Conservation (phyloP, 306 rosid genomes). For the Trifolium repens region DNA sequence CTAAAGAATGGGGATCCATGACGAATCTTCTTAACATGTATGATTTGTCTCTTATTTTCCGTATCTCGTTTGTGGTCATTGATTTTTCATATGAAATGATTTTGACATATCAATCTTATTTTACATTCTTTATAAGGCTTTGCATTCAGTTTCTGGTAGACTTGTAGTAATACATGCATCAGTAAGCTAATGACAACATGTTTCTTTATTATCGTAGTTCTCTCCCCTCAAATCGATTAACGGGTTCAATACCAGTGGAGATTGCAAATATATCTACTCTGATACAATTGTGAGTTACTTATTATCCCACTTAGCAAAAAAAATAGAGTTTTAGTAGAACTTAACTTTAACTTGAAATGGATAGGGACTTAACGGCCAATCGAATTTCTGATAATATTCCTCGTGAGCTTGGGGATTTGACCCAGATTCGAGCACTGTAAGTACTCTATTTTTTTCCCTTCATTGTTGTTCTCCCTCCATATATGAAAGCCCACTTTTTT, state of each 20-base stretch:
- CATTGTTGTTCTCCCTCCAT: background rate
- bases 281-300: constrained; percentile 62
- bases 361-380: constrained; percentile 65
- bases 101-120: background rate
- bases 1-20: constrained; percentile 65
- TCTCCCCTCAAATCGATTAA: constrained; percentile 64
- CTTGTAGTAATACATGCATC: background rate
- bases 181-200: constrained; percentile 16
- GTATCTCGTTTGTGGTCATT: background rate
- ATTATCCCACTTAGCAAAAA: background rate
- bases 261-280: constrained; percentile 70
- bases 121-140: background rate
- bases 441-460: constrained; percentile 34
- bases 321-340: background rate
- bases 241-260: constrained; percentile 70
- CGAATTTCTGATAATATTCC: constrained; percentile 65
- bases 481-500: background rate
- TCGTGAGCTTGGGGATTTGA: constrained; percentile 62
- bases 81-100: background rate
- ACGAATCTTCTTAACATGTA: constrained; percentile 52
- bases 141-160: background rate
- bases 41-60: background rate
- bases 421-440: constrained; percentile 59
- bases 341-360: constrained; percentile 31
- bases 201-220: constrained; percentile 50